Base-by-base conservation (phyloP, 192 early-diverging fungal genomes). In the Backusella psychrophila region DNA sequence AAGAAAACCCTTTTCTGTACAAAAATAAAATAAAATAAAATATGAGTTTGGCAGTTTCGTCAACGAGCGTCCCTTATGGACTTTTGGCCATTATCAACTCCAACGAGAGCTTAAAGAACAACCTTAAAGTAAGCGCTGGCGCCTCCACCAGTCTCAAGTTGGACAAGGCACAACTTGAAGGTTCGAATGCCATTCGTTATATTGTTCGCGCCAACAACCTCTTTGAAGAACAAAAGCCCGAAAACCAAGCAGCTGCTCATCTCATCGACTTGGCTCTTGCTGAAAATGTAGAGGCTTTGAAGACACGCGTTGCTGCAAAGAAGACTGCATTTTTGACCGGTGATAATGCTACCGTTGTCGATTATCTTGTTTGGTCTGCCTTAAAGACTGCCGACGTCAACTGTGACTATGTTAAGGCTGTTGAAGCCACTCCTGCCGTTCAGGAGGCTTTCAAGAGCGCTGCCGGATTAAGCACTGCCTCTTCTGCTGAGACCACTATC, bases 281-380 rank as follows among this genome's bases (percentile, higher is more conserved):
- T 35, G 52, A 44, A 34, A 49, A 77, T 7, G 31, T 72, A n/a
- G 15, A 31, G 4, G 35, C 38, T 17, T 53, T 69, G 9, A 74
- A 38, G 14, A 19, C 39, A 15, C 33, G 41, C 17, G 72, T 78
- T 31, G 33, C 66, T 19, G 31, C 29, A 36, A 46, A 46, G 19
- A 17, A 59, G 11, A 35, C 39, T 31, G 23, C 77, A 14, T 78
- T 72, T 38, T 68, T 78, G 53, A 35, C 26, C n/a, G 71, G 36
- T 41, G 65, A 35, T 53, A 26, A 78, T 26, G 38, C 46, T 69
- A 38, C 44, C 11, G 2, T 73, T 31, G 66, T 66, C 6, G 77
- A 78, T 36, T 78, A 68, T 17, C 36, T 78, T 39, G 72, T 59
- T 67, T 78, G 77, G 77, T 33, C 23, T 19, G 71, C 59, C 31